phyloP scores from a whole-genome alignment of 768 basidiomycete genomes.

The Boletus rufocinnamomeus region DNA sequence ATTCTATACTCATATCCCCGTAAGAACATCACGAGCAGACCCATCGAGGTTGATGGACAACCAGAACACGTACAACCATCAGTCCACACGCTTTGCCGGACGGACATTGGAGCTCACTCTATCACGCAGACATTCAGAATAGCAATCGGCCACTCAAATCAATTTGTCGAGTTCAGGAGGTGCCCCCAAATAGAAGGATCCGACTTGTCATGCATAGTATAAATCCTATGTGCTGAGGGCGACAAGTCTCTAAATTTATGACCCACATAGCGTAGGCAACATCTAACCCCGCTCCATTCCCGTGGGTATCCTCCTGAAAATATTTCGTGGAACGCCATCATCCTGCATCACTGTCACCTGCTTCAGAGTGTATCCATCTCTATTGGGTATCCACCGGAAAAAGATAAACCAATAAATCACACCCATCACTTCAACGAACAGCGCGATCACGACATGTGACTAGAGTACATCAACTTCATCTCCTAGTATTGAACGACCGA shows the following conservation, averaged over 20 bases:
- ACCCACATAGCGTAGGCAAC: not conserved
- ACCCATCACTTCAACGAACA: constrained; percentile 50
- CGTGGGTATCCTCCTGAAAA: constrained; percentile 44
- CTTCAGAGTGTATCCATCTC: constrained; percentile 49
- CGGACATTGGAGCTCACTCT: constrained; percentile 9
- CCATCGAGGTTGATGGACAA: no score
- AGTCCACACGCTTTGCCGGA: not conserved
- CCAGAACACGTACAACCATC: no score
- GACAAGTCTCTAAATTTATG: not conserved
- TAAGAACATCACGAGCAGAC: no score
- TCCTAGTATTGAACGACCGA: not conserved
- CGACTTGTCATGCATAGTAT: not conserved
- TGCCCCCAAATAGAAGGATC: not conserved
- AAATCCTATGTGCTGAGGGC: not conserved
- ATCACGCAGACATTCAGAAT: no score
- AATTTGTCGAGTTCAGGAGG: not conserved
- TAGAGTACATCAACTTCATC: constrained; percentile 22
- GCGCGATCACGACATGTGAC: constrained; percentile 52
- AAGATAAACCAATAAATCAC: constrained; percentile 58
- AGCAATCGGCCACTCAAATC: not conserved
- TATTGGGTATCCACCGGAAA: constrained; percentile 51
- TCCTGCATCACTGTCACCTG: constrained; percentile 50
- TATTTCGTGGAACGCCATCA: constrained; percentile 59
- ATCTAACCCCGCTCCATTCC: constrained; percentile 5
- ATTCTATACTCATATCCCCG: no score